Evolutionary conservation across 176 grass and related monocot species (phyloP).

Genomic region (Zoysia japonica): DNA sequence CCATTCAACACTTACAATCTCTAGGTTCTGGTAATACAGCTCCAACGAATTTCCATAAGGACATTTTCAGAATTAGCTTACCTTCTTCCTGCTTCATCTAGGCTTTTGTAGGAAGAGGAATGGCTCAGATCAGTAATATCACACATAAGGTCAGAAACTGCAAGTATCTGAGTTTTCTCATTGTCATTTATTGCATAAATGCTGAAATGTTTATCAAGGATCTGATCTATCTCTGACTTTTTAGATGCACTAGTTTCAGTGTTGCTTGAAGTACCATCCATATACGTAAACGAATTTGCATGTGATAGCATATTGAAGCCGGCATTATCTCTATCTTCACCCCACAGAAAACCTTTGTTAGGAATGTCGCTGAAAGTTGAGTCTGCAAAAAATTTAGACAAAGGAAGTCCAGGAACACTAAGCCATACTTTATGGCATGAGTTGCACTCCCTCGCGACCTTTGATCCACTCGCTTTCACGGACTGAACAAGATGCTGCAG

Average conservation of each 20-base stretch:
- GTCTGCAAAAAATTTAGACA: constrained; percentile 61
- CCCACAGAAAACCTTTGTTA: constrained; percentile 72
- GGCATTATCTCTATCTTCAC: constrained; percentile 53
- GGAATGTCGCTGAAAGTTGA: constrained; percentile 43
- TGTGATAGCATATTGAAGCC: constrained; percentile 50
- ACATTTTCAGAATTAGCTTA: constrained; percentile 39
- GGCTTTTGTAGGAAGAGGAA: constrained; percentile 79
- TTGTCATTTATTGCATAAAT: constrained; percentile 48
- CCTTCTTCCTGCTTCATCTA: constrained; percentile 88
- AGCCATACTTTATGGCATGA: constrained; percentile 38
- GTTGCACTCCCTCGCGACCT: constrained; percentile 37
- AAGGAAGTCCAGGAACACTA: constrained; percentile 58
- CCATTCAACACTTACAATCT: constrained; percentile 17
- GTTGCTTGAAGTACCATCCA: constrained; percentile 38
- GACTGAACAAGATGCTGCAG: constrained; percentile 72
- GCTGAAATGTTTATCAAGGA: constrained; percentile 57
- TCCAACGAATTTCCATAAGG: constrained; percentile 23
- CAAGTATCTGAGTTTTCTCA: constrained; percentile 75
- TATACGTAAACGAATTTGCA: constrained; percentile 50
- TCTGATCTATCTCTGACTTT: constrained; percentile 53
- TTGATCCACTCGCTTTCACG: constrained; percentile 47
- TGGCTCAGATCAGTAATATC: constrained; percentile 69
- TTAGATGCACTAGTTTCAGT: constrained; percentile 44
- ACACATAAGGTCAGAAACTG: constrained; percentile 80
- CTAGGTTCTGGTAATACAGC: constrained; percentile 20